phyloP scores from a whole-genome alignment of 352 stramenopile genomes.

The Pythium aquatile region DNA sequence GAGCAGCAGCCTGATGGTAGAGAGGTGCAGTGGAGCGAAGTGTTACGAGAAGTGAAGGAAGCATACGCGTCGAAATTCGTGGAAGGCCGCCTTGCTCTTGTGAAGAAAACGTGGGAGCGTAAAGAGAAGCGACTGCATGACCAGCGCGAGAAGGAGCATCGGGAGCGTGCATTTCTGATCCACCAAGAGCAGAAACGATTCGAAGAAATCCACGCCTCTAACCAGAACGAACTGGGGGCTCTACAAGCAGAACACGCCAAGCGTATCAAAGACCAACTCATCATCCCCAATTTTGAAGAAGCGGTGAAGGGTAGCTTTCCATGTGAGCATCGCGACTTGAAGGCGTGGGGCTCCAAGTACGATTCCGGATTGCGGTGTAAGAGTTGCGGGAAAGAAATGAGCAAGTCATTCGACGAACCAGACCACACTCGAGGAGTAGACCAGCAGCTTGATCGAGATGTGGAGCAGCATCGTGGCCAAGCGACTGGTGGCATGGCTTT shows the following conservation, averaged over 20 bases:
- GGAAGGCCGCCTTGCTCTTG: conserved; percentile 47
- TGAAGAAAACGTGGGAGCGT: conserved; percentile 71
- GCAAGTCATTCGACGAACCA: conserved; percentile 49
- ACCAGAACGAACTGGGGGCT: conserved; percentile 30
- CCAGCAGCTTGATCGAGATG: conserved; percentile 44
- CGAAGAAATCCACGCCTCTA: conserved; percentile 35
- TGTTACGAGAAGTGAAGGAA: conserved; percentile 46
- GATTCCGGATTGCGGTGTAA: conserved; percentile 56
- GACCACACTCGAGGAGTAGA: conserved; percentile 49
- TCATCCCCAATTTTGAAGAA: conserved; percentile 57
- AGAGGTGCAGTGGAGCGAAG: conserved; percentile 15
- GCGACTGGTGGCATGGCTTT: conserved; percentile 38
- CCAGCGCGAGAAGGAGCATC: conserved; percentile 41
- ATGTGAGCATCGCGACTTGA: conserved; percentile 58
- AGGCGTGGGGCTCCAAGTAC: conserved; percentile 71
- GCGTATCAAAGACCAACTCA: conserved; percentile 33
- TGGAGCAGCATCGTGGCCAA: conserved; percentile 49
- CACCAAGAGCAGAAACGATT: conserved; percentile 48
- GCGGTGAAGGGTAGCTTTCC: conserved; percentile 40
- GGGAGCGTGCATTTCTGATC: conserved; percentile 50
- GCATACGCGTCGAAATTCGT: conserved; percentile 57
- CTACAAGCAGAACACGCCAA: conserved; percentile 37
- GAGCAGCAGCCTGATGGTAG: conserved; percentile 15
- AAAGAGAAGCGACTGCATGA: conserved; percentile 52
- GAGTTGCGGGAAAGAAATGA: conserved; percentile 67